Base-by-base conservation (phyloP, 148 eudicot species). In the Rhododendron ovatum region DNA sequence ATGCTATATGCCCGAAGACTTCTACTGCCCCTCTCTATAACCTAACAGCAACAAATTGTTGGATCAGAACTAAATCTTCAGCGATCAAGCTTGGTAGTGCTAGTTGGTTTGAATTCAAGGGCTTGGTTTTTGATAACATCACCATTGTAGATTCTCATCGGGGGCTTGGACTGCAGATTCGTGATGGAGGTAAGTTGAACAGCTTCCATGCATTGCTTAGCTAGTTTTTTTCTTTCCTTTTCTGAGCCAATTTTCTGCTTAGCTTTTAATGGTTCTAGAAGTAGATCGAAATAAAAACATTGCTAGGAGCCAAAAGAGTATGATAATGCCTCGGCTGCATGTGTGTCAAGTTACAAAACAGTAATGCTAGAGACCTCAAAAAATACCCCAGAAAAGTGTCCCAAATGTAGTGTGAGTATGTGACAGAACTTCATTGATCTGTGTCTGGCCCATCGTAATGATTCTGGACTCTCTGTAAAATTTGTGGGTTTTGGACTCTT, bases 21-120 rank as follows among this genome's bases (percentile, higher is more conserved):
- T 87, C 87, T 30, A 87, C 88, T n/a, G 88, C 91, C 37, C 98
- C 99, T 61, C 87, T 97, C 67, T 89, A 93, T 84, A 97, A 97
- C 89, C 89, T 97, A 75, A 97, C 99, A 7, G 99, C 93, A 43
- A 95, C 98, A 28, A 86, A 95, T 78, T 93, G 94, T 87, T 94
- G 96, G 99, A 97, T 97, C 74, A 89, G 94, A 88, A 93, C 99
- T 6, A 97, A 97, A 84, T 97, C 99, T 48, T 97, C 99, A 12
- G 99, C 96, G 5, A 91, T 97, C 91, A 97, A 97, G 91, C 93
- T 97, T 80, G 99, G 99, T 69, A 97, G 99, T 67, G 99, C 98
- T 57, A 97, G 99, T 85, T 92, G 85, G 80, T 94, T 90, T 61
- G 93, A 90, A 47, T 94, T 97, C 55, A 92, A 87, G 59, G 92